Conservation (phyloP, 164 flowering plant genomes). For the Litsea cubeba region DNA sequence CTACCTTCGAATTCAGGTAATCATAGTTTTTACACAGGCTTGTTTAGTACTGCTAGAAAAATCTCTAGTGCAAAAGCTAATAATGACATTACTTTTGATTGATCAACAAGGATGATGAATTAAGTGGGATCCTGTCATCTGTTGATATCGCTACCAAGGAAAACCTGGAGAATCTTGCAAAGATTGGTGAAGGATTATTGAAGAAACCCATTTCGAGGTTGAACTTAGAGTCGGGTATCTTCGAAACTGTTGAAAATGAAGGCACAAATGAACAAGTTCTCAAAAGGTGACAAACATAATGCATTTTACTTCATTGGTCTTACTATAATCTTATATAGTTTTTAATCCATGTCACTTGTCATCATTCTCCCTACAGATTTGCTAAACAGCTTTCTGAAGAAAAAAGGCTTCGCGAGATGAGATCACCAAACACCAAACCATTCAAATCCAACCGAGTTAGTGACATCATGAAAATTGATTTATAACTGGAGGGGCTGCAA, state of each 20-base stretch:
- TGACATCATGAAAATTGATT: neutral
- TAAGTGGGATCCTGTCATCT: conserved; percentile 5
- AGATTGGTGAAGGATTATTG: conserved; percentile 16
- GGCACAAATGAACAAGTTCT: conserved; percentile 23
- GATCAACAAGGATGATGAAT: conserved; percentile 12
- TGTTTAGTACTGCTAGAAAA: neutral
- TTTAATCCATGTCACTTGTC: neutral
- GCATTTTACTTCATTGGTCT: neutral
- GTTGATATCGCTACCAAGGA: conserved; percentile 15
- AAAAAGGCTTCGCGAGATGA: conserved; percentile 2
- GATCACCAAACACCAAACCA: conserved; percentile 2
- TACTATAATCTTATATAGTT: neutral
- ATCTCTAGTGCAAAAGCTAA: neutral
- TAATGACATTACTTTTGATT: neutral
- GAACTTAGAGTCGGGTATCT: conserved; percentile 21
- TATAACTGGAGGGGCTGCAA: neutral
- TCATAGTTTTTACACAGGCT: neutral
- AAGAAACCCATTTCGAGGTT: conserved; percentile 15
- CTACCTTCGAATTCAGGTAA: conserved; percentile 34
- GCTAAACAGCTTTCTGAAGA: conserved; percentile 2
- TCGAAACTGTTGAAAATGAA: conserved; percentile 8
- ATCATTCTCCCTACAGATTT: neutral
- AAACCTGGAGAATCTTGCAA: conserved; percentile 19
- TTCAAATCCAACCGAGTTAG: neutral
- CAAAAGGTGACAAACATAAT: conserved; percentile 9